Evolutionary conservation across 2,329 filamentous ascomycete species (phyloP), one percentile per base, ranked within the genome.

Genomic region (Didymella lethalis): DNA sequence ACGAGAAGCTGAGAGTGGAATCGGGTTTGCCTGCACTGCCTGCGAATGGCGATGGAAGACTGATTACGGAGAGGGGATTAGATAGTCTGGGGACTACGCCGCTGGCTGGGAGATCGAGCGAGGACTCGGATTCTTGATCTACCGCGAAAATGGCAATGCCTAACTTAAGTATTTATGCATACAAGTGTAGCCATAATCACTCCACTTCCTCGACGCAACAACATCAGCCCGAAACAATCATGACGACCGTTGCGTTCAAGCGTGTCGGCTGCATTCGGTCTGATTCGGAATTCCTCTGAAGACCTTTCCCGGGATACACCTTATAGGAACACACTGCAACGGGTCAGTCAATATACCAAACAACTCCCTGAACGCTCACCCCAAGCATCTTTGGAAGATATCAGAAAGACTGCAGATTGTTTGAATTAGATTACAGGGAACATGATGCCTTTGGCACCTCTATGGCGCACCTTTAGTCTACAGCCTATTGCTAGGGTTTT

Each of bases 1-100:
- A 90, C 72, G 84, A 88, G 67, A 83, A 81, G 53, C 70, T 89
- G 57, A 83, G 84, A 54, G 77, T 72, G 36, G 82, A 84, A 61
- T 77, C 78, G 3, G 81, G 81, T 4, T 73, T 82, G 52, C 69
- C 75, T 23, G 71, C 72, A 14, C 49, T 75, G 4, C 69, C 73
- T 38, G 59, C 71, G 12, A 74, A 66, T 44, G 70, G 70, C 3
- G 69, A 71, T 8, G 73, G 68, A 43, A 69, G 56, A 26, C 32
- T 75, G 38, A 69, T 74, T n/a, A 68, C 68, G 16, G 67, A 74
- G 60, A 68, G 75, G 48, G 75, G 75, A 0, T 43, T 77, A 41
- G 75, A 77, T 38, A 77, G 75, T 51, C 47, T 77, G 28, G 76
- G 75, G 1, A 73, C 75, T 10, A 77, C 75, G 28, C 75, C 75